Evolutionary conservation across 495 filamentous ascomycete species (phyloP), one percentile per base, ranked within the genome.

Genomic region (Alectoria sarmentosa): DNA sequence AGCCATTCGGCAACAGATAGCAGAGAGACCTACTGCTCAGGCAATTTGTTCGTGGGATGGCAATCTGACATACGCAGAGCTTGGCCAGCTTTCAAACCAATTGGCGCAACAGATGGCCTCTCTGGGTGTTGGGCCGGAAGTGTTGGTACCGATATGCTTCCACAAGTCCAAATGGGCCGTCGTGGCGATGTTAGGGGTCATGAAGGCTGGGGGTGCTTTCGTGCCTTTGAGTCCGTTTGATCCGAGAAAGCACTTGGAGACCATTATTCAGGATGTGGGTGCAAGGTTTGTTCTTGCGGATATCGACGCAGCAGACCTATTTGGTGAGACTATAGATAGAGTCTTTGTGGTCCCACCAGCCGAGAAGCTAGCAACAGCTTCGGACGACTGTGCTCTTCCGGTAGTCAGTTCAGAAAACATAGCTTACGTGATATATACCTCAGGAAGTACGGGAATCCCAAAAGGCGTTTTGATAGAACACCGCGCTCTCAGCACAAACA

Each of bases 401-500:
- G n/a, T n/a, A n/a, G n/a, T n/a, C n/a, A n/a, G n/a, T n/a, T n/a
- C n/a, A n/a, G n/a, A n/a, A n/a, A n/a, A n/a, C n/a, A n/a, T n/a
- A n/a, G n/a, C n/a, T 34, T 52, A 21, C 57, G 44, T 26, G 23
- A 49, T 21, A 23, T 21, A 30, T 28, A 89, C 87, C 0, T 85
- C 82, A 34, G 87, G 87, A 6, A 86, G 79, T 37, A 88, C 84
- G 1, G 88, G 88, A 0, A 73, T 75, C 3, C 88, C 87, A 0
- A 91, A 92, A 67, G 87, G 87, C 26, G 83, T 91, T 14, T 76
- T 86, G 28, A 78, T 93, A 41, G 88, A 88, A 7, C 84, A 87
- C 65, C 74, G 78, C 28, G 54, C 66, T 3, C 58, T 73, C 5
- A 58, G 55, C 0, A 65, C 67, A 1, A 63, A 64, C n/a, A n/a